Conservation (phyloP, 2,329 filamentous ascomycete species). For the Aspergillus puulaauensis region DNA sequence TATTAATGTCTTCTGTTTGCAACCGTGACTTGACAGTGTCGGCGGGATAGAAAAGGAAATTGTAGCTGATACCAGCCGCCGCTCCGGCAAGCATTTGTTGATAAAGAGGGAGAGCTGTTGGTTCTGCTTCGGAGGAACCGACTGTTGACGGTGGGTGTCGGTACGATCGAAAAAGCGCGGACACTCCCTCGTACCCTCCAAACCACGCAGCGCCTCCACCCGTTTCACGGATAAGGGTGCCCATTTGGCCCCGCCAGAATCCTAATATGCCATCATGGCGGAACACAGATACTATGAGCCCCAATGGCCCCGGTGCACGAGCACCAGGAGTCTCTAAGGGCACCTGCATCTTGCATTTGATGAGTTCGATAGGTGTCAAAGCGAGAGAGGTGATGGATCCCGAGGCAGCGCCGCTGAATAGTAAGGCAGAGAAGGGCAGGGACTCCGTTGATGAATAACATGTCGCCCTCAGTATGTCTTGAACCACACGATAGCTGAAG, state of each 20-base stretch:
- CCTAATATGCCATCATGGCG: conserved; percentile 77
- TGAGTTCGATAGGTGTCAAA: conserved; percentile 90
- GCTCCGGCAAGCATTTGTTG: conserved; percentile 88
- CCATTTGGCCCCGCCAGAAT: conserved; percentile 94
- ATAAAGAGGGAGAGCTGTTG: conserved; percentile 69
- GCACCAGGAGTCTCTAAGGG: conserved; percentile 45
- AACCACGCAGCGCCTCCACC: conserved; percentile 96
- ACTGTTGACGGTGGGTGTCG: conserved; percentile 30
- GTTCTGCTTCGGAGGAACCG: conserved; percentile 19
- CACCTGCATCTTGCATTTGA: conserved; percentile 98
- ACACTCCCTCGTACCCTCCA: conserved; percentile 79
- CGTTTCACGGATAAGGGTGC: conserved; percentile 89
- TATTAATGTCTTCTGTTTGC: conserved; percentile 74
- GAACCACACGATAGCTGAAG: conserved; percentile 75
- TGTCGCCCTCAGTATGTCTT: conserved; percentile 63
- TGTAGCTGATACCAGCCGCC: conserved; percentile 87
- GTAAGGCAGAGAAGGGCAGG: conserved; percentile 72
- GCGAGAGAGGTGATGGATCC: conserved; percentile 88
- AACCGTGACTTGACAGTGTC: conserved; percentile 97
- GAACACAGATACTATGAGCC: conserved; percentile 76
- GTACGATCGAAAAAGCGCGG: conserved; percentile 65
- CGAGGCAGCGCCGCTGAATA: conserved; percentile 78
- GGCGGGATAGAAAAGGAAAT: conserved; percentile 95
- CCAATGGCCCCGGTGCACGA: conserved; percentile 61
- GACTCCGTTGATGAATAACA: conserved; percentile 56